Conservation (phyloP, 164 flowering plant species). For the Vitis cinerea region DNA sequence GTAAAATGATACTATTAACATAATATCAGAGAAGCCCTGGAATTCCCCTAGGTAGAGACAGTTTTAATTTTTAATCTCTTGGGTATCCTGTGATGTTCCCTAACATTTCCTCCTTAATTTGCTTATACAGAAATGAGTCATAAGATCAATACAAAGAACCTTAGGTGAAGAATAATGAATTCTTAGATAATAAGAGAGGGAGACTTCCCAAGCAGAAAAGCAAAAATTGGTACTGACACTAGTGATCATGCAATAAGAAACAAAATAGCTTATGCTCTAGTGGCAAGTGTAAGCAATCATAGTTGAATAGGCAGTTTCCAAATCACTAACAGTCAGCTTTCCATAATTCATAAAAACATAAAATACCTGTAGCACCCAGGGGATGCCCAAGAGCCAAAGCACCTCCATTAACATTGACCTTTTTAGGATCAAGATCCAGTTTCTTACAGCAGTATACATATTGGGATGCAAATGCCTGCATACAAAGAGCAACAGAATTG, state of each 20-base stretch:
- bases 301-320: neutral
- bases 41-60: no score
- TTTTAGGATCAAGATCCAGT: slow-evolving; percentile 48
- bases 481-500: neutral
- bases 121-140: no score
- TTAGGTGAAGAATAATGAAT: no score
- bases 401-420: slow-evolving; percentile 73
- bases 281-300: neutral
- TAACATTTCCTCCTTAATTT: no score
- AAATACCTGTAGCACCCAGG: slow-evolving; percentile 64
- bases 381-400: slow-evolving; percentile 80
- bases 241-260: neutral
- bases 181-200: no score
- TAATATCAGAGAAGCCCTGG: no score
- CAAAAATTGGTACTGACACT: no score
- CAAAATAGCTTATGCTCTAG: neutral
- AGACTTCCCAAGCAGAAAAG: no score
- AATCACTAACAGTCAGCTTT: neutral
- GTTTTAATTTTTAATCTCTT: no score
- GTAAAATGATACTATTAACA: no score
- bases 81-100: no score
- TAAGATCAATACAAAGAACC: no score
- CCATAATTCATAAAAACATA: neutral
- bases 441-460: slow-evolving; percentile 59
- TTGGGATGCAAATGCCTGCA: slow-evolving; percentile 77